Percentiles rank a stretch among this genome's conserved stretches.
Evolutionary conservation across 2,329 filamentous ascomycete species (phyloP).

Genomic region (Beauveria rudraprayagi): DNA sequence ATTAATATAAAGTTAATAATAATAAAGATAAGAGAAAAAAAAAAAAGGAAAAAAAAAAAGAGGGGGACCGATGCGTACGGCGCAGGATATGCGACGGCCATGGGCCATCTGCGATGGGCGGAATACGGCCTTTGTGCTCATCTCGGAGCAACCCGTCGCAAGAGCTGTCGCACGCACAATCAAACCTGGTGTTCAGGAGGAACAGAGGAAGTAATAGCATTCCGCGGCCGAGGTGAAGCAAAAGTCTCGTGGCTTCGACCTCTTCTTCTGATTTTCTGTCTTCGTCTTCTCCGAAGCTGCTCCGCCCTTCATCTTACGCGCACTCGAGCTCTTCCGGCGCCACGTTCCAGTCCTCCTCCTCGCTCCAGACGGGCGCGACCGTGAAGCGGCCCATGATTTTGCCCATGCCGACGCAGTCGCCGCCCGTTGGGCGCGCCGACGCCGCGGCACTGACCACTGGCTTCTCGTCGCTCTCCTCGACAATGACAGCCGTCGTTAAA

Average conservation of each 20-base stretch:
- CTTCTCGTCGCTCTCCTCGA: slow-evolving; percentile 50
- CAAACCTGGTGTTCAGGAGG: neutral
- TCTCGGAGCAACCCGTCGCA: too few species aligned
- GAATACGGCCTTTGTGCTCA: too few species aligned
- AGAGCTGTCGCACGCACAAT: neutral
- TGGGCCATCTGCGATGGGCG: too few species aligned
- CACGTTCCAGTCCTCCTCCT: slow-evolving; percentile 49
- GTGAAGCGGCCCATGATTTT: slow-evolving; percentile 56
- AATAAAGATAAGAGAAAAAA: too few species aligned
- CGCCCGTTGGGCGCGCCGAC: slow-evolving; percentile 19
- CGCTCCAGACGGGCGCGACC: slow-evolving; percentile 49
- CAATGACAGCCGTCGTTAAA: slow-evolving; percentile 49
- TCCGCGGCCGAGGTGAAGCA: too few species aligned
- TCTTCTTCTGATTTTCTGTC: neutral
- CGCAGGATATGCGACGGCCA: too few species aligned
- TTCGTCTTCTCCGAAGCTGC: neutral
- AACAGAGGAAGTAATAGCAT: too few species aligned
- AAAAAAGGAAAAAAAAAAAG: neutral
- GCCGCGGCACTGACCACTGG: slow-evolving; percentile 29
- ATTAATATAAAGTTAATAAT: too few species aligned
- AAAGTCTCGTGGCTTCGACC: neutral
- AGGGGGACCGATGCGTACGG: neutral
- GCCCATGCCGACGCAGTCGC: slow-evolving; percentile 53
- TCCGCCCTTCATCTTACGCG: neutral
- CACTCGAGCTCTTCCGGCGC: slow-evolving; percentile 25